These are phyloP conservation scores for Fusarium heterosporum DNA, from an alignment of 2,329 filamentous ascomycete species.

Conservation along the genomic window DNA sequence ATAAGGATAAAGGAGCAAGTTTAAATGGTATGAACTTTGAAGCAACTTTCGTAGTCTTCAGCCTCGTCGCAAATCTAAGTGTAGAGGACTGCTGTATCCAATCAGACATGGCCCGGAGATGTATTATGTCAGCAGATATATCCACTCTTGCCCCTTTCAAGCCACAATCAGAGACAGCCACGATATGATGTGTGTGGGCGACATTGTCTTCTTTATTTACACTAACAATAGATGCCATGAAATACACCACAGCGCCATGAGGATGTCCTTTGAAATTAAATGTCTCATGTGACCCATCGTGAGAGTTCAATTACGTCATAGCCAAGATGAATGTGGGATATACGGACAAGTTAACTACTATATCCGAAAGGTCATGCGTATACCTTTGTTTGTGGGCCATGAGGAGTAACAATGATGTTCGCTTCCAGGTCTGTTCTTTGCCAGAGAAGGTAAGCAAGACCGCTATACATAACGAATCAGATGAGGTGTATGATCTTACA, in stretches of 20 bases:
- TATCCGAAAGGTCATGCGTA: constrained; percentile 7
- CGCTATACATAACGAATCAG: background rate
- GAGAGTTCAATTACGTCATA: background rate
- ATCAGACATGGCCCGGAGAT: constrained; percentile 5
- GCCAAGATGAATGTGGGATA: background rate
- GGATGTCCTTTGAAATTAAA: background rate
- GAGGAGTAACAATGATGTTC: background rate
- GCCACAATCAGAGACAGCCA: constrained; percentile 21
- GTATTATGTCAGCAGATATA: constrained; percentile 39
- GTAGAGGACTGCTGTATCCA: constrained; percentile 24
- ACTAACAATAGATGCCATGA: background rate
- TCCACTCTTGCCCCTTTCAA: constrained; percentile 6
- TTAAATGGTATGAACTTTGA: constrained; percentile 10
- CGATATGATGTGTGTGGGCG: background rate
- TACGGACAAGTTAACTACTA: background rate
- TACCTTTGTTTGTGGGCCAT: constrained; percentile 17
- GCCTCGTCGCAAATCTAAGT: constrained; percentile 43
- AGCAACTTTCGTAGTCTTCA: constrained; percentile 30
- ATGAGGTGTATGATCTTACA: background rate
- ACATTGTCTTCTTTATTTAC: background rate
- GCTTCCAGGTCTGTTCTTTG: background rate
- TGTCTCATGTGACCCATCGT: background rate
- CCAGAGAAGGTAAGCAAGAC: background rate
- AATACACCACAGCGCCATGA: constrained; percentile 15
- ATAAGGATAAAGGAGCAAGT: constrained; percentile 6